Percentiles rank a stretch among this genome's conserved stretches.
Conservation (phyloP, 1,139 yeast species). For the Hemisphaericaspora xylanilytica region DNA sequence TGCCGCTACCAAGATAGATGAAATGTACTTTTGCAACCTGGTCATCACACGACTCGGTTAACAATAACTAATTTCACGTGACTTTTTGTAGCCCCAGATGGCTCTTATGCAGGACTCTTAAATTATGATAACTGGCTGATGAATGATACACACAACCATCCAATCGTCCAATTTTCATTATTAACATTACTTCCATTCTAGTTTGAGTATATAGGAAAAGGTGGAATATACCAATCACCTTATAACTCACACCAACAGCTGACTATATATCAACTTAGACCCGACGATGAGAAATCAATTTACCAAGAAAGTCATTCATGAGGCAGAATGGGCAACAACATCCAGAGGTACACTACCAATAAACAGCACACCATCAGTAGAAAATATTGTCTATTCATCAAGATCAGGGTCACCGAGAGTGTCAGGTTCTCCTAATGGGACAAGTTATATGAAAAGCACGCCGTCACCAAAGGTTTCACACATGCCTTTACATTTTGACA, state of each 20-base stretch:
- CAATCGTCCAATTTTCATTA: background rate
- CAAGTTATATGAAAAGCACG: constrained; percentile 4
- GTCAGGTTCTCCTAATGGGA: constrained; percentile 20
- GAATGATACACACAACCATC: background rate
- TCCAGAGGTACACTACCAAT: constrained; percentile 30
- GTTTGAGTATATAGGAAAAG: too few relatives aligned
- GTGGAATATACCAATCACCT: background rate
- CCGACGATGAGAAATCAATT: constrained; percentile 2
- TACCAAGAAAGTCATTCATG: constrained; percentile 20
- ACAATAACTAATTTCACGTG: background rate
- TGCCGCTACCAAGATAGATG: too few relatives aligned
- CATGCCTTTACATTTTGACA: constrained; percentile 5
- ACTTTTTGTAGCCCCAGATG: background rate
- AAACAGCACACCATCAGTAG: constrained; percentile 22
- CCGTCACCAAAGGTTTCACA: constrained; percentile 2
- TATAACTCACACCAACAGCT: too few relatives aligned
- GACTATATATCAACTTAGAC: too few relatives aligned
- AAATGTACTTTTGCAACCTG: background rate
- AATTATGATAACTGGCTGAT: too few relatives aligned
- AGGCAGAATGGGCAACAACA: constrained; percentile 31
- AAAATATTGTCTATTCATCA: constrained; percentile 12
- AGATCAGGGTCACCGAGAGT: constrained; percentile 21
- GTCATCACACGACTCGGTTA: background rate
- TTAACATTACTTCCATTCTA: background rate
- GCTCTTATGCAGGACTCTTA: background rate